Conservation (phyloP, 1,139 yeast genomes). For the Candida glucosophila region DNA sequence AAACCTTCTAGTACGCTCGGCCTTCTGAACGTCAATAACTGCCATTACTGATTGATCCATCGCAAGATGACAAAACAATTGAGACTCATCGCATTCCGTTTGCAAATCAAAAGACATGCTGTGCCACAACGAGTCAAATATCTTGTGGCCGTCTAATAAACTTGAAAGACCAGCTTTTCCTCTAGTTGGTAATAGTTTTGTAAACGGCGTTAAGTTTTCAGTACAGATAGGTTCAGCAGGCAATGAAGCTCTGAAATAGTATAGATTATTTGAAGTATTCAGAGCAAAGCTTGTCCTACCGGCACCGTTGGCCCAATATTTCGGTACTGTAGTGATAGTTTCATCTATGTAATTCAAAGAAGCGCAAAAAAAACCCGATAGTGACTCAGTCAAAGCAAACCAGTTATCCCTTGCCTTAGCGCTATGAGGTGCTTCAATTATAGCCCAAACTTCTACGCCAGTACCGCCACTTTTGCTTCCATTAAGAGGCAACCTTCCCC, state of each 20-base stretch:
- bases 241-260: constrained; percentile 70
- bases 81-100: constrained; percentile 38
- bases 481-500: constrained; percentile 75
- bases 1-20: constrained; percentile 46
- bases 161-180: constrained; percentile 88
- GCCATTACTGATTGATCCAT: constrained; percentile 69
- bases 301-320: constrained; percentile 11
- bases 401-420: constrained; percentile 57
- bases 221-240: constrained; percentile 97
- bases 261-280: constrained; percentile 31
- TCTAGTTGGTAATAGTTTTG: constrained; percentile 83
- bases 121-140: constrained; percentile 95
- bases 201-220: constrained; percentile 89
- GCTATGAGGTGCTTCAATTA: constrained; percentile 55
- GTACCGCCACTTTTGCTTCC: constrained; percentile 84
- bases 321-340: constrained; percentile 70
- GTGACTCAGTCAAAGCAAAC: constrained; percentile 62
- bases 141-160: constrained; percentile 83
- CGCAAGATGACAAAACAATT: constrained; percentile 36
- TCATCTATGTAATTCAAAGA: constrained; percentile 83
- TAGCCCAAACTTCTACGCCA: constrained; percentile 92
- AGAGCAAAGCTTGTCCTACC: constrained; percentile 10
- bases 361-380: constrained; percentile 93
- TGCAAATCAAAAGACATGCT: constrained; percentile 79
- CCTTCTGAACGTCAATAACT: constrained; percentile 64